These are phyloP conservation scores for Immersiella caudata DNA, from an alignment of 495 filamentous ascomycete species.

Conservation along the genomic window DNA sequence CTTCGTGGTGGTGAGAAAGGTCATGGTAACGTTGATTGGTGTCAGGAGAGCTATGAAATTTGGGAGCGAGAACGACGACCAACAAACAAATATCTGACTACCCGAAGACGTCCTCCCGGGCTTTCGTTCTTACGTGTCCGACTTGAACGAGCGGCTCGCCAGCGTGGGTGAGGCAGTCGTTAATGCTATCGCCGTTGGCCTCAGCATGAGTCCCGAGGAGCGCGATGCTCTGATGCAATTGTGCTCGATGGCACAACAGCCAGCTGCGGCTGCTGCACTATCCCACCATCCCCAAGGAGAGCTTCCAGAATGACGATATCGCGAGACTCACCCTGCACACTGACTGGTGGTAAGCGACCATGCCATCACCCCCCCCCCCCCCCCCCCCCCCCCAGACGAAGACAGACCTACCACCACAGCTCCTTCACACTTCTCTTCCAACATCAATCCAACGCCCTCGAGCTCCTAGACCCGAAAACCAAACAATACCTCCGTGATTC, in stretches of 20 bases:
- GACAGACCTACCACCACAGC: constrained; percentile 23
- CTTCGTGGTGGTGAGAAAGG: constrained; percentile 25
- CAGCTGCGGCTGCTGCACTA: constrained; percentile 69
- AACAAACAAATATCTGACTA: constrained; percentile 67
- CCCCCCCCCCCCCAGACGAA: background rate
- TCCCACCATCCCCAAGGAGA: constrained; percentile 54
- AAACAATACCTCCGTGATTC: constrained; percentile 55
- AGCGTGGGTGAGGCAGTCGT: constrained; percentile 50
- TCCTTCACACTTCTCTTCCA: constrained; percentile 55
- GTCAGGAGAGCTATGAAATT: constrained; percentile 70
- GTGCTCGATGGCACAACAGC: constrained; percentile 53
- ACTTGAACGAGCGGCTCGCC: constrained; percentile 56
- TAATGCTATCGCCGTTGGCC: constrained; percentile 49
- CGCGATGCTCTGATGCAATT: constrained; percentile 40
- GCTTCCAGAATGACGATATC: constrained; percentile 45
- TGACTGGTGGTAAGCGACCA: constrained; percentile 45
- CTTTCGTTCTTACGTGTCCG: constrained; percentile 57
- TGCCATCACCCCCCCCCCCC: no score
- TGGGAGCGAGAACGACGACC: constrained; percentile 58
- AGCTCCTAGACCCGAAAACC: constrained; percentile 56
- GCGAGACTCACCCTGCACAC: constrained; percentile 54
- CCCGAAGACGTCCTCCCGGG: constrained; percentile 59
- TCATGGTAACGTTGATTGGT: no score
- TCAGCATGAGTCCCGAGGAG: constrained; percentile 48
- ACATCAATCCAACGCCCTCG: constrained; percentile 49